Percentiles rank a stretch among this genome's conserved stretches.
Conservation (phyloP, 768 basidiomycete genomes). For the Fomitopsis serialis region DNA sequence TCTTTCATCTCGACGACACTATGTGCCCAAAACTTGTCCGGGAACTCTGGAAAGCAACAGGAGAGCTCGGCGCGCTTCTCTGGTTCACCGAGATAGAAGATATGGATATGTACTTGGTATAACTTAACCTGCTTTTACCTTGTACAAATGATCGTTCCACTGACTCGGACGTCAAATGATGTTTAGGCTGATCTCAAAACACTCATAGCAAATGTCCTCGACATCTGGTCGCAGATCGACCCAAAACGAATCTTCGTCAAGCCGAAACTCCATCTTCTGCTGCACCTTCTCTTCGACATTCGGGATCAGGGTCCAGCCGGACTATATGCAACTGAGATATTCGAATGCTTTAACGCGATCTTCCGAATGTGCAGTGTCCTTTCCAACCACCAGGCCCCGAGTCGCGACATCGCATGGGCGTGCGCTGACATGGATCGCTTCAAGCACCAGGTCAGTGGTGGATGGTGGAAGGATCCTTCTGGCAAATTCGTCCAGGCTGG, state of each 20-base stretch:
- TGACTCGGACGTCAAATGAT: too few relatives aligned
- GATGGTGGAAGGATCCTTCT: constrained; percentile 17
- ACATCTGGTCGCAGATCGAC: constrained; percentile 9
- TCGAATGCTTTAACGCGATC: constrained; percentile 38
- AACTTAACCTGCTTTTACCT: too few relatives aligned
- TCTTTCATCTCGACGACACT: constrained; percentile 27
- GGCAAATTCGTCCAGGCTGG: too few relatives aligned
- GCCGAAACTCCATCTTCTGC: constrained; percentile 14
- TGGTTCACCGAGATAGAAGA: constrained; percentile 11
- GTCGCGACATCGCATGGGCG: constrained; percentile 11
- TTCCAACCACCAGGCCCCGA: constrained; percentile 37
- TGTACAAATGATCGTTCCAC: too few relatives aligned
- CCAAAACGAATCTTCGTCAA: constrained; percentile 11
- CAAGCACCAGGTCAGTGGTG: constrained; percentile 21
- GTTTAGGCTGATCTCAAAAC: constrained; percentile 11
- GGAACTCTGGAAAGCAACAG: constrained; percentile 14
- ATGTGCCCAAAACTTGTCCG: too few relatives aligned
- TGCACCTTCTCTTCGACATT: constrained; percentile 12
- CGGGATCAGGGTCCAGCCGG: constrained; percentile 29
- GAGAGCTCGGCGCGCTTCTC: constrained; percentile 9
- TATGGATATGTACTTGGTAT: constrained; percentile 10
- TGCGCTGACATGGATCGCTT: constrained; percentile 17
- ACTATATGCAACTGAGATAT: constrained; percentile 30
- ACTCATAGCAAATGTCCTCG: constrained; percentile 13
- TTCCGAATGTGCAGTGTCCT: constrained; percentile 35